Percentiles rank a stretch among this genome's conserved stretches.
These are phyloP conservation scores for Yamadazyma sp. DNA, from an alignment of 1,139 yeast genomes.

Conservation along the genomic window DNA sequence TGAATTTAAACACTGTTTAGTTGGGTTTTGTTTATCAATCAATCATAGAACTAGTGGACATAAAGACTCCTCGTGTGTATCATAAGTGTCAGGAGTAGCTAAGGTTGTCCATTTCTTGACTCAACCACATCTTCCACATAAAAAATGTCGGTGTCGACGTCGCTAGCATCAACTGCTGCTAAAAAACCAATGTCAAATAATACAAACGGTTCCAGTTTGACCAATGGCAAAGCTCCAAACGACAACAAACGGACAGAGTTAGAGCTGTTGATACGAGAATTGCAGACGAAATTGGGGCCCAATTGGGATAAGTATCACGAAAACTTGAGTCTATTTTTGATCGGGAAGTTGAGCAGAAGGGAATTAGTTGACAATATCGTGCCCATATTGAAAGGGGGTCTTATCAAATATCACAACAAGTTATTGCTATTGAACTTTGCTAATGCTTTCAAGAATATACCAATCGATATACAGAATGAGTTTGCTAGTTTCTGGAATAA, in stretches of 20 bases:
- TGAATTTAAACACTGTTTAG: neutral
- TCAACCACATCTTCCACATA: neutral
- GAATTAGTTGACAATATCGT: constrained; percentile 64
- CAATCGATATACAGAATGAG: constrained; percentile 41
- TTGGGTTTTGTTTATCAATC: neutral
- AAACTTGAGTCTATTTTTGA: constrained; percentile 68
- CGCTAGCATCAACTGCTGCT: constrained; percentile 2
- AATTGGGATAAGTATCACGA: constrained; percentile 89
- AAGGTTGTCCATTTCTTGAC: too few species aligned
- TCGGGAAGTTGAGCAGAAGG: constrained; percentile 74
- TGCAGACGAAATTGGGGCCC: constrained; percentile 68
- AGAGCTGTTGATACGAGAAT: constrained; percentile 68
- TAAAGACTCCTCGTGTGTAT: neutral
- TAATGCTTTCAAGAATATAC: constrained; percentile 75
- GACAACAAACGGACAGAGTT: constrained; percentile 59
- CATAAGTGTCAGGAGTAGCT: neutral
- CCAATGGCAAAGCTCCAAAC: neutral
- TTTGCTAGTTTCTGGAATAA: constrained; percentile 62
- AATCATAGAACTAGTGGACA: neutral
- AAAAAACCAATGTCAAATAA: neutral
- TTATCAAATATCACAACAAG: constrained; percentile 70
- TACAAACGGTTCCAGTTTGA: neutral
- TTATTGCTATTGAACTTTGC: constrained; percentile 78
- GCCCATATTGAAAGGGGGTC: constrained; percentile 54
- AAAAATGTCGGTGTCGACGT: constrained; percentile 3